phyloP scores from a whole-genome alignment of 1,139 yeast genomes.

The Candida gigantensis region DNA sequence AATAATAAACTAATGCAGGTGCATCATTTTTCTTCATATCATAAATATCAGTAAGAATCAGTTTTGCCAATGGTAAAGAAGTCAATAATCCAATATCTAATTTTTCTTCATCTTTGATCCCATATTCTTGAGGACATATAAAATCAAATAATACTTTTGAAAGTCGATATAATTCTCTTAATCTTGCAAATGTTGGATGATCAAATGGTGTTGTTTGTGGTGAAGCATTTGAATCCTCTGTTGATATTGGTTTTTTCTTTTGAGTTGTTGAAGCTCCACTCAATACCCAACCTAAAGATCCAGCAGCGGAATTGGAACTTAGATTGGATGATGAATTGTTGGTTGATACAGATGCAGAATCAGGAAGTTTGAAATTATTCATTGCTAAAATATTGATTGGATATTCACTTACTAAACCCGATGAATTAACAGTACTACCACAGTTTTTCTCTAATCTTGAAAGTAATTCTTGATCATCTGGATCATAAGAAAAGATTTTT shows the following conservation, averaged over 20 bases:
- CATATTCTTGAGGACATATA: slow-evolving; percentile 98
- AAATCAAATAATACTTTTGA: slow-evolving; percentile 95
- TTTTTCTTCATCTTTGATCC: slow-evolving; percentile 93
- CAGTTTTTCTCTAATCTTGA: slow-evolving; percentile 36
- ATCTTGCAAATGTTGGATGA: slow-evolving; percentile 72
- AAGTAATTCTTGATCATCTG: slow-evolving; percentile 48
- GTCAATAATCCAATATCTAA: slow-evolving; percentile 94
- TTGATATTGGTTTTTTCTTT: slow-evolving; percentile 1
- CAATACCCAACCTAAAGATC: slow-evolving; percentile 75
- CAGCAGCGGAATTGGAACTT: slow-evolving; percentile 48
- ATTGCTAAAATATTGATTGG: slow-evolving; percentile 79
- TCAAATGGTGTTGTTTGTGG: slow-evolving; percentile 64
- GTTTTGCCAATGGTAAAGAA: slow-evolving; percentile 90
- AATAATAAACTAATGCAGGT: slow-evolving; percentile 76
- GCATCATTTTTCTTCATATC: slow-evolving; percentile 74
- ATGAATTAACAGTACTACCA: slow-evolving; percentile 58
- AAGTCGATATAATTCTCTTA: slow-evolving; percentile 84
- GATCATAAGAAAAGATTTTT: slow-evolving; percentile 76
- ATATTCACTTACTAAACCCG: slow-evolving; percentile 70
- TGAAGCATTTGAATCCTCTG: slow-evolving; percentile 4
- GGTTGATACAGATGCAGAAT: slow-evolving; percentile 17
- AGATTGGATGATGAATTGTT: slow-evolving; percentile 33
- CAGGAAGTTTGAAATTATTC: slow-evolving; percentile 68
- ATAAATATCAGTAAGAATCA: slow-evolving; percentile 77
- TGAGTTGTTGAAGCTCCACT: slow-evolving; percentile 42